These are phyloP conservation scores for Sugiyamaella qingdaonensis DNA, from an alignment of 805 yeast genomes.

Conservation along the genomic window DNA sequence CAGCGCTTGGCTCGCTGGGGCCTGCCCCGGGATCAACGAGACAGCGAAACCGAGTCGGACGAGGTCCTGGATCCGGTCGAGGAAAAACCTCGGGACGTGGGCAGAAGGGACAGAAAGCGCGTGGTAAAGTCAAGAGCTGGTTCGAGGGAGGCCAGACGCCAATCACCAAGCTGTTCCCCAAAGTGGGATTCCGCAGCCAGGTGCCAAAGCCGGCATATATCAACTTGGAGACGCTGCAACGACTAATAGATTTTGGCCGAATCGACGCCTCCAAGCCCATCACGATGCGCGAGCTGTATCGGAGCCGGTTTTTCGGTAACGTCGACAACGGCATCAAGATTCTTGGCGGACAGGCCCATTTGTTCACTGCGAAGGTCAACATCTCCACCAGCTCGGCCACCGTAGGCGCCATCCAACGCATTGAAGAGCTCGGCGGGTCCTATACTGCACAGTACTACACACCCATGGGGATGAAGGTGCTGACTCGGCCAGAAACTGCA, in stretches of 20 bases:
- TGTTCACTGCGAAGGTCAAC: slow-evolving; percentile 52
- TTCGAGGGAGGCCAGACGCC: slow-evolving; percentile 99
- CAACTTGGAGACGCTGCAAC: slow-evolving; percentile 65
- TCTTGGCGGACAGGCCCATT: slow-evolving; percentile 56
- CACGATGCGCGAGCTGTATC: slow-evolving; percentile 72
- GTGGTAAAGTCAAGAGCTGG: slow-evolving; percentile 86
- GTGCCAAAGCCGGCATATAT: slow-evolving; percentile 41
- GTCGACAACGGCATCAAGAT: slow-evolving; percentile 78
- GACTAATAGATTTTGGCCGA: slow-evolving; percentile 65
- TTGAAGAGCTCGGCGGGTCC: slow-evolving; percentile 69
- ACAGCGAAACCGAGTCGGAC: slow-evolving; percentile 64
- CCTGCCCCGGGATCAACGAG: slow-evolving; percentile 33
- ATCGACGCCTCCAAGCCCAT: slow-evolving; percentile 49
- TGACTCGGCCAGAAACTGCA: slow-evolving; percentile 68
- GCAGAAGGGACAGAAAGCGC: slow-evolving; percentile 97
- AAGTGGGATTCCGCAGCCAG: slow-evolving; percentile 61
- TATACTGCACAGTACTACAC: slow-evolving; percentile 70
- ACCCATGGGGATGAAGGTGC: slow-evolving; percentile 65
- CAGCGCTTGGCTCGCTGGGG: slow-evolving; percentile 22
- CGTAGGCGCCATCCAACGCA: slow-evolving; percentile 60
- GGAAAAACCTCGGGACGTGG: slow-evolving; percentile 98
- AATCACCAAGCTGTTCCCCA: slow-evolving; percentile 75
- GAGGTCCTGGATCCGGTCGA: slow-evolving; percentile 84
- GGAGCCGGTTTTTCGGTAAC: slow-evolving; percentile 68
- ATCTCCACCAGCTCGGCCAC: slow-evolving; percentile 86